phyloP scores from a whole-genome alignment of 1,139 yeast species.

The Sugiyamaella pinicola region DNA sequence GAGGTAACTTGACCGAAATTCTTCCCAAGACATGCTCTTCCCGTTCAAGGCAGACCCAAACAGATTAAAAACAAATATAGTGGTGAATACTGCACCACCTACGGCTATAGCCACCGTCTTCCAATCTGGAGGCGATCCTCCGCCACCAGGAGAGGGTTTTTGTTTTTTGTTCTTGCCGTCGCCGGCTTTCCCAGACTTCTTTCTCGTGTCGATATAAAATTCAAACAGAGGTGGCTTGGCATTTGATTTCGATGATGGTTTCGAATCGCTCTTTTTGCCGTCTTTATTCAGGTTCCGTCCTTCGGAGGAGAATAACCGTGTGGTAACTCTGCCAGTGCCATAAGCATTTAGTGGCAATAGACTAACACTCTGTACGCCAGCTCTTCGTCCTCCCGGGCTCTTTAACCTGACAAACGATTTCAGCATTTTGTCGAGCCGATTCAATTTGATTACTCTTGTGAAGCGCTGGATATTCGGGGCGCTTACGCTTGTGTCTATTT shows the following conservation, averaged over 20 bases:
- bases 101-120: conserved; percentile 18
- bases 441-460: too few species aligned
- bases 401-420: conserved; percentile 1
- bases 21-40: conserved; percentile 72
- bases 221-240: conserved; percentile 18
- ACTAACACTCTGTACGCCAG: not conserved
- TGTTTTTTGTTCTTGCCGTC: conserved; percentile 8
- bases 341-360: conserved; percentile 1
- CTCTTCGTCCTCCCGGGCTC: not conserved
- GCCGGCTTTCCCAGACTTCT: not conserved
- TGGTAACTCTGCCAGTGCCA: too few species aligned
- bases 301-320: not conserved
- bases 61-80: conserved; percentile 17
- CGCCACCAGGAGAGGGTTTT: not conserved
- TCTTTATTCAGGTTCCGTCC: not conserved
- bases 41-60: conserved; percentile 16
- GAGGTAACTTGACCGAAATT: conserved; percentile 76
- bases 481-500: too few species aligned
- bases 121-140: conserved; percentile 11
- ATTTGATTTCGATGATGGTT: not conserved
- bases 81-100: conserved; percentile 21
- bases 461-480: not conserved
- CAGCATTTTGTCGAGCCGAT: not conserved
- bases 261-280: not conserved
- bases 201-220: conserved; percentile 17